A percentile compares a stretch with the other conserved stretches of the same genome.
Conservation (phyloP, 2,329 filamentous ascomycete genomes). For the Dactylonectria macrodidyma region DNA sequence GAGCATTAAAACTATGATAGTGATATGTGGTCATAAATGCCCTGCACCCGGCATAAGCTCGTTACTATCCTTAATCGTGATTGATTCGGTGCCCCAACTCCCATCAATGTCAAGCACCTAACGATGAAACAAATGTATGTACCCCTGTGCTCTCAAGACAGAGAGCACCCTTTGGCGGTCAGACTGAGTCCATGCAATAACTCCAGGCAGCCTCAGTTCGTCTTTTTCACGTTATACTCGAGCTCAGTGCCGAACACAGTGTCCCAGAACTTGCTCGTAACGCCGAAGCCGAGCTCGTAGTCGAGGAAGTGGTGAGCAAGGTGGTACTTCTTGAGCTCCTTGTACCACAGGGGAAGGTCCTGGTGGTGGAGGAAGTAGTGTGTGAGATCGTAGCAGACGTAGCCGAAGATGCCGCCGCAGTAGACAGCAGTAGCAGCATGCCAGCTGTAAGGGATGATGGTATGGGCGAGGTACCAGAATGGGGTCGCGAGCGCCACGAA, state of each 20-base stretch:
- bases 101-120: slow-evolving; percentile 36
- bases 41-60: slow-evolving; percentile 45
- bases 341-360: slow-evolving; percentile 92
- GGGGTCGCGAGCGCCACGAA: slow-evolving; percentile 88
- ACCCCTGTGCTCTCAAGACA: slow-evolving; percentile 29
- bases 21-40: slow-evolving; percentile 44
- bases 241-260: slow-evolving; percentile 91
- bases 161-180: slow-evolving; percentile 2
- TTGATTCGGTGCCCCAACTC: slow-evolving; percentile 39
- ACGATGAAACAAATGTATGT: slow-evolving; percentile 35
- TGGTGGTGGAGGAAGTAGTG: slow-evolving; percentile 99
- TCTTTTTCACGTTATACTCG: slow-evolving; percentile 52
- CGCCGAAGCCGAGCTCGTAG: slow-evolving; percentile 97
- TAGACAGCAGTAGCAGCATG: slow-evolving; percentile 83
- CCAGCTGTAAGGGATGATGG: slow-evolving; percentile 89
- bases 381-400: slow-evolving; percentile 96
- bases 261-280: slow-evolving; percentile 98
- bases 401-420: slow-evolving; percentile 94
- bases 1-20: slow-evolving; percentile 45
- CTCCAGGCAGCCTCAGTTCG: slow-evolving; percentile 44
- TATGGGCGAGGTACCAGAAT: slow-evolving; percentile 93
- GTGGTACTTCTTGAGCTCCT: slow-evolving; percentile 96
- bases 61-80: slow-evolving; percentile 48
- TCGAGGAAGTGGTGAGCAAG: slow-evolving; percentile 98
- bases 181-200: slow-evolving; percentile 9